These are phyloP conservation scores for Talaromyces adpressus DNA, from an alignment of 495 filamentous ascomycete genomes.

Conservation along the genomic window DNA sequence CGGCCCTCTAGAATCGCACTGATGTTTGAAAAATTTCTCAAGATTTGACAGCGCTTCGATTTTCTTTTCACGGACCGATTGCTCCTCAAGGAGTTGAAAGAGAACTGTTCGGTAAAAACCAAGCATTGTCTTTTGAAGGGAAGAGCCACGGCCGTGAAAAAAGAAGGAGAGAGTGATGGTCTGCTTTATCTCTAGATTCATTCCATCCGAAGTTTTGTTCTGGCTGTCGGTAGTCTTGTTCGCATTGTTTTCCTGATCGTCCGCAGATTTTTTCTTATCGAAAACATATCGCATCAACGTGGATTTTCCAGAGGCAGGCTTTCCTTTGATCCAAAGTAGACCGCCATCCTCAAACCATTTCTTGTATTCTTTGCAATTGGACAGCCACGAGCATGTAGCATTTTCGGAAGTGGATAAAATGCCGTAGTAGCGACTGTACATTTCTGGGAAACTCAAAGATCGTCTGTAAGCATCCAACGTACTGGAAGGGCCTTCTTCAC, in stretches of 20 bases:
- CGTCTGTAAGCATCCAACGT: too few relatives aligned
- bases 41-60: not conserved
- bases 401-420: too few relatives aligned
- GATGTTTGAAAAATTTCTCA: not conserved
- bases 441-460: not conserved
- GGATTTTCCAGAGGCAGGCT: not conserved
- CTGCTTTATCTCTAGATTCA: too few relatives aligned
- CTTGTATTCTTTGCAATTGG: not conserved
- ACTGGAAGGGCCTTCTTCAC: too few relatives aligned
- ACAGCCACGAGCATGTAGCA: not conserved
- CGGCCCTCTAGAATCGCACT: not conserved
- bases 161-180: conserved; percentile 23
- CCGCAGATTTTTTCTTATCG: not conserved
- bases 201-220: too few relatives aligned
- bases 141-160: conserved; percentile 25
- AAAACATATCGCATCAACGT: not conserved
- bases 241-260: too few relatives aligned
- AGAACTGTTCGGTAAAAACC: conserved; percentile 30
- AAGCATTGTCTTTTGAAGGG: conserved; percentile 20
- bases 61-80: too few relatives aligned
- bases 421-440: too few relatives aligned
- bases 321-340: not conserved
- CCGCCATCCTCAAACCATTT: not conserved
- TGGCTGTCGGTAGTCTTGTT: too few relatives aligned
- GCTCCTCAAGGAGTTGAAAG: conserved; percentile 17